A percentile compares a stretch with the other conserved stretches of the same genome.
These are phyloP conservation scores for Straminergon stramineum DNA, from an alignment of 225 moss, liverwort and hornwort species.

Conservation along the genomic window DNA sequence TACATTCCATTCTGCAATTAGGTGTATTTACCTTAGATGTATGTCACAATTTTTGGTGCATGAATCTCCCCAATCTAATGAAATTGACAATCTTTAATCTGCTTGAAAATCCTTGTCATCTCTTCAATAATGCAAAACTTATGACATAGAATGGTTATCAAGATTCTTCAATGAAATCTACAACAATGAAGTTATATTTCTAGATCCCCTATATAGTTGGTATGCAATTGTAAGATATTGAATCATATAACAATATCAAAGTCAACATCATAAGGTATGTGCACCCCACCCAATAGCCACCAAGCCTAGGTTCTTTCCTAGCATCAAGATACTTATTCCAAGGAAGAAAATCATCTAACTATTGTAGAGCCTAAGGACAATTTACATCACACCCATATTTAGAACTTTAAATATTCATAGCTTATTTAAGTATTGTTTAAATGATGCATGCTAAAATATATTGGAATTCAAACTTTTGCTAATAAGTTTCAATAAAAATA, in stretches of 20 bases:
- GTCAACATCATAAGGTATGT: not conserved
- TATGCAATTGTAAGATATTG: not conserved
- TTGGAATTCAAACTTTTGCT: not conserved
- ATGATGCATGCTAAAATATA: not conserved
- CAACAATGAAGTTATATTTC: not conserved
- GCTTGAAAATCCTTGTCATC: not conserved
- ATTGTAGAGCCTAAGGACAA: not conserved
- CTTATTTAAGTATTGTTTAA: not conserved
- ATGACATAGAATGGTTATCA: not conserved
- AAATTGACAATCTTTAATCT: not conserved
- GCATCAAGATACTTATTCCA: not conserved
- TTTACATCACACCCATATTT: not conserved
- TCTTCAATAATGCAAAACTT: not conserved
- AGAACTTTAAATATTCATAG: not conserved
- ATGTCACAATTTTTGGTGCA: not conserved
- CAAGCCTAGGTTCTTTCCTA: not conserved
- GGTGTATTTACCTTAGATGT: not conserved
- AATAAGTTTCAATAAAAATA: not conserved
- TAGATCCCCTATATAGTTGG: fast-evolving
- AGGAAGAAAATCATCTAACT: not conserved
- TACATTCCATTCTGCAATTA: not conserved
- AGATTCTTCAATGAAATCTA: not conserved
- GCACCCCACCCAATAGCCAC: not conserved
- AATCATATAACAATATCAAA: not conserved
- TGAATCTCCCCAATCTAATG: fast-evolving